Evolutionary conservation across 192 early-diverging fungal species (phyloP), one percentile per base, ranked within the genome.

Genomic region (Umbelopsis isabellina): DNA sequence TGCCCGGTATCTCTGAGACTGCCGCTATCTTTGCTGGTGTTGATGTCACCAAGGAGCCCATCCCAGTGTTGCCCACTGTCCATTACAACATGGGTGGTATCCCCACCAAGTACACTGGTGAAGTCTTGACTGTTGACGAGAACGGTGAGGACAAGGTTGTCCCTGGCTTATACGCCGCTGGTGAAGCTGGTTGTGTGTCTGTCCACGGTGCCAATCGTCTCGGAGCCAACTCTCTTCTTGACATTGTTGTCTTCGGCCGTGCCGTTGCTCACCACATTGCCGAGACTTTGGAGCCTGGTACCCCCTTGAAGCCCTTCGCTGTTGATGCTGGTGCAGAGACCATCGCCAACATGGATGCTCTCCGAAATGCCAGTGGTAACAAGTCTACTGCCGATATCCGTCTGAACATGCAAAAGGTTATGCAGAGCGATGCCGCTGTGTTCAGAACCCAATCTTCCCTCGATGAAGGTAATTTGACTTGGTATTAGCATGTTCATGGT

Each of bases 31-130:
- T 99, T 80, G 92, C 97, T 30, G 94, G 94, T 77, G 97, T 99
- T 69, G 95, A 99, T 85, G 96, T 99, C 35, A 99, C 96, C 80
- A 99, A 99, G 91, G 95, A 98, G 81, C 95, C 97, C 37, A 99
- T 99, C 77, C 97, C 97, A 10, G 96, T 99, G 49, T 87, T 99
- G 48, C 97, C 97, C 69, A 97, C 97, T 70, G 97, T 98, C 75
- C 97, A 99, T 85, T 97, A 97, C 91, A 99, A 97, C 88, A 97
- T 99, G 95, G 97, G 97, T 75, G 96, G 97, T 83, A 97, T 99
- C 70, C 97, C 97, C 41, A 98, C 97, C 30, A 88, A 87, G 66
- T 97, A 95, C 91, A 97, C 94, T 70, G 97, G 97, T 67, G 94
- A 99, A 85, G 97, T 97, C 37, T 84, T 99, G 79, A 87, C 83